Conservation (phyloP, 805 yeast species). For the Starmera dryadoides region DNA sequence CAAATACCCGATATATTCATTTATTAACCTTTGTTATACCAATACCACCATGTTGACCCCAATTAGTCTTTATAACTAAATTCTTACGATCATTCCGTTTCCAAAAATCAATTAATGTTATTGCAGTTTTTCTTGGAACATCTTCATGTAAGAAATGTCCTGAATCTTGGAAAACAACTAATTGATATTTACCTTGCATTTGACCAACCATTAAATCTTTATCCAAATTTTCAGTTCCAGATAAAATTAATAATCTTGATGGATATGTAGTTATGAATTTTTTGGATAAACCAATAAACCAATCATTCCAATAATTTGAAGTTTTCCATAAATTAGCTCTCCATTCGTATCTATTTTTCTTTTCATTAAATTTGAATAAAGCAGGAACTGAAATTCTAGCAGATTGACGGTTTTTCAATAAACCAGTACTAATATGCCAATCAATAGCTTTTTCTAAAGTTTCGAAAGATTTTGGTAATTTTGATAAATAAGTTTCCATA, state of each 20-base stretch:
- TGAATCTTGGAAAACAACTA: slow-evolving; percentile 70
- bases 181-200: slow-evolving; percentile 95
- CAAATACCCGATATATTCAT: background rate
- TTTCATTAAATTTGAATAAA: slow-evolving; percentile 29
- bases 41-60: slow-evolving; percentile 23
- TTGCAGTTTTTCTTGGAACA: slow-evolving; percentile 59
- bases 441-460: slow-evolving; percentile 55
- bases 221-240: slow-evolving; percentile 87
- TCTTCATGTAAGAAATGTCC: slow-evolving; percentile 98
- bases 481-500: slow-evolving; percentile 59
- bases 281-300: slow-evolving; percentile 72
- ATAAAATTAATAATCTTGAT: slow-evolving; percentile 69
- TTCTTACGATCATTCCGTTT: slow-evolving; percentile 30
- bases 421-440: slow-evolving; percentile 63
- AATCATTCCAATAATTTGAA: slow-evolving; percentile 63
- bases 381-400: slow-evolving; percentile 79
- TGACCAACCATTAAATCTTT: slow-evolving; percentile 86
- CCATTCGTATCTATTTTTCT: slow-evolving; percentile 40
- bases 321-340: slow-evolving; percentile 56
- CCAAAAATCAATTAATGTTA: slow-evolving; percentile 41
- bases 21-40: slow-evolving; percentile 5
- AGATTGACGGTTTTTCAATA: slow-evolving; percentile 49
- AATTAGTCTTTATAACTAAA: slow-evolving; percentile 28
- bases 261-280: slow-evolving; percentile 41
- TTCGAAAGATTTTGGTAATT: slow-evolving; percentile 57